Base-by-base conservation (phyloP, 768 basidiomycete species). In the Rhodotorula paludigena region DNA sequence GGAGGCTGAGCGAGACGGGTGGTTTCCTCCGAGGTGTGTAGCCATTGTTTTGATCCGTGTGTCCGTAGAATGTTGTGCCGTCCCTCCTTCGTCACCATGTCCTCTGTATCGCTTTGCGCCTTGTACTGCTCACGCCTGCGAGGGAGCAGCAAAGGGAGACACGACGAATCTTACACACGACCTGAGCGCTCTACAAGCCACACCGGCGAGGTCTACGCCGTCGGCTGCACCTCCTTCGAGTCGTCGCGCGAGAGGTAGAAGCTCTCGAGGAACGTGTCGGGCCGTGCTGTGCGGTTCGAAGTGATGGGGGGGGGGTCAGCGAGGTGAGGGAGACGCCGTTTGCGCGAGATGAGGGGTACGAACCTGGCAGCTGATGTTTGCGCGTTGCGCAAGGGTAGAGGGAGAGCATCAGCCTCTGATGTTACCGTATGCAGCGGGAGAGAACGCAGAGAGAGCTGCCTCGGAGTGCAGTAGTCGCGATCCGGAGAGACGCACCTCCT, bases 201-300 rank as follows among this genome's bases (percentile, higher is more conserved):
- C n/a, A n/a, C n/a, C n/a, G n/a, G n/a, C n/a, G n/a, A n/a, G 41
- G 30, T 23, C 38, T 49, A 68, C 36, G 67, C 67, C 20, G 71
- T 72, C 10, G 71, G 63, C 64, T 68, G 64, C 25, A 72, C 64
- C 53, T 65, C 64, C 53, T 65, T 62, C n/a, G 59, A 35, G 36
- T 72, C 71, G 71, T 72, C 71, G 33, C 71, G 65, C 25, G 66
- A 63, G 60, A 66, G 63, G 66, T 72, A 72, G 60, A 72, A 72
- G 25, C 53, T 28, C n/a, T 72, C 71, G 66, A 72, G 71, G 71
- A 72, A 72, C 21, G 48, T 62, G 52, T 72, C 58, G 47, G 71
- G 71, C 48, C 71, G 71, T 48, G 71, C 71, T 58, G 60, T 6
- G 49, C 18, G 33, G 16, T 21, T 5, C 1, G 1, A 35, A 4